Evolutionary conservation across 768 basidiomycete species (phyloP), one percentile per base, ranked within the genome.

Genomic region (Cantharellus anzutake): DNA sequence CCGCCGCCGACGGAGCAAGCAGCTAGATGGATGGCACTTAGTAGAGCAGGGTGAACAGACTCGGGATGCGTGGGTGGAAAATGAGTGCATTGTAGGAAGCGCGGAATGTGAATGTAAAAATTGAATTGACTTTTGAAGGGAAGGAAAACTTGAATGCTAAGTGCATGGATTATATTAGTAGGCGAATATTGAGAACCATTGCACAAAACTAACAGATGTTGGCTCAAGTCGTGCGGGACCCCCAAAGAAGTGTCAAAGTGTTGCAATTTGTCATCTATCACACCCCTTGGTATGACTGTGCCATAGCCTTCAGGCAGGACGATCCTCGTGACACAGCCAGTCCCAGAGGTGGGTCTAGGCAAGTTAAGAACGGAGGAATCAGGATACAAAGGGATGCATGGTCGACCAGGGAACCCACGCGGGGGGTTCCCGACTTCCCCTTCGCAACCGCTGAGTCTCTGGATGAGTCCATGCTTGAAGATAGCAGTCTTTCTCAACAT

Each of bases 1-100:
- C 52, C 52, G 34, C 52, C 52, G 3, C 57, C 58, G 42, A 44
- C 42, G 37, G 52, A 44, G 35, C 61, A 62, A 14, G 61, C 61
- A 41, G 59, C 42, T 7, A 62, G 42, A 48, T 29, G 60, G 4
- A 62, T 62, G 29, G 52, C 61, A 42, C 60, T 60, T 16, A 62
- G 50, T 34, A 62, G 52, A 44, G 51, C 62, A 3, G 61, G 61
- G 42, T 61, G 61, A 34, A 55, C 34, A 5, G 52, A 11, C 7
- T 34, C 7, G 7, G 52, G 52, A 35, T 55, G 11, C 7, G 52
- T 11, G 5, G 7, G 7, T 7, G 52, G 52, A 7, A 55, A 34
- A 34, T 35, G 11, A 35, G 35, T 7, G 11, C 34, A 5, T 34
- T 11, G 11, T 34, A 55, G 52, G 34, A 55, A 55, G 5, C 7